phyloP scores from a whole-genome alignment of 495 filamentous ascomycete genomes.

The Physcia stellaris region DNA sequence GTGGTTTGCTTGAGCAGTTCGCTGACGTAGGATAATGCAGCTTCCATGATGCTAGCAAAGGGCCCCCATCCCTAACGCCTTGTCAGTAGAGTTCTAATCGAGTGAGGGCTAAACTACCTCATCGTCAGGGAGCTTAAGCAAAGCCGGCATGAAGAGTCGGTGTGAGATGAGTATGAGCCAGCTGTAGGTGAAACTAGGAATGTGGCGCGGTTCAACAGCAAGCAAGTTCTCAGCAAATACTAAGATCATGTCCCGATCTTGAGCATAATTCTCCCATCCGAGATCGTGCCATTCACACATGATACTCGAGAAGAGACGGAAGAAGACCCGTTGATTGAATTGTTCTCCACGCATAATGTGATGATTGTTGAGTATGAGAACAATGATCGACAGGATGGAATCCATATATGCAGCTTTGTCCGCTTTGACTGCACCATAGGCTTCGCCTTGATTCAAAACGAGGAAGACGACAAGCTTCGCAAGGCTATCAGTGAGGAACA shows the following conservation, averaged over 20 bases:
- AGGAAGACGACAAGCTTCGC: constrained; percentile 69
- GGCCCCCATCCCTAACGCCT: constrained; percentile 49
- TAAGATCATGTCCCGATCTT: constrained; percentile 56
- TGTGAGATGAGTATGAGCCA: constrained; percentile 79
- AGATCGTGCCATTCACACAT: constrained; percentile 51
- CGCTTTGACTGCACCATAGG: constrained; percentile 39
- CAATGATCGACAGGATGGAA: constrained; percentile 56
- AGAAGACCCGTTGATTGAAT: constrained; percentile 83
- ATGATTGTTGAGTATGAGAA: constrained; percentile 74
- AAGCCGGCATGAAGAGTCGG: constrained; percentile 68
- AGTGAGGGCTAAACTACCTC: constrained; percentile 17
- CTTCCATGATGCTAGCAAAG: constrained; percentile 63
- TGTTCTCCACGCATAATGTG: constrained; percentile 66
- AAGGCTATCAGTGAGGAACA: constrained; percentile 69
- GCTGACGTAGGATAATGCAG: constrained; percentile 59
- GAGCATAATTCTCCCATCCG: constrained; percentile 26
- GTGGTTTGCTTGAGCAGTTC: constrained; percentile 63
- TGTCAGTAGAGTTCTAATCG: constrained; percentile 8
- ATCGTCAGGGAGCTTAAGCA: constrained; percentile 57
- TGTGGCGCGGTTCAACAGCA: constrained; percentile 59
- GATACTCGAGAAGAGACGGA: constrained; percentile 76
- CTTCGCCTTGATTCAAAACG: constrained; percentile 52
- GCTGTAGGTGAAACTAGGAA: constrained; percentile 67
- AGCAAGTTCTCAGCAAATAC: constrained; percentile 61
- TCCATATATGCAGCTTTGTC: constrained; percentile 56